Conservation (phyloP, 2,329 filamentous ascomycete genomes). For the Fusarium dimerum region DNA sequence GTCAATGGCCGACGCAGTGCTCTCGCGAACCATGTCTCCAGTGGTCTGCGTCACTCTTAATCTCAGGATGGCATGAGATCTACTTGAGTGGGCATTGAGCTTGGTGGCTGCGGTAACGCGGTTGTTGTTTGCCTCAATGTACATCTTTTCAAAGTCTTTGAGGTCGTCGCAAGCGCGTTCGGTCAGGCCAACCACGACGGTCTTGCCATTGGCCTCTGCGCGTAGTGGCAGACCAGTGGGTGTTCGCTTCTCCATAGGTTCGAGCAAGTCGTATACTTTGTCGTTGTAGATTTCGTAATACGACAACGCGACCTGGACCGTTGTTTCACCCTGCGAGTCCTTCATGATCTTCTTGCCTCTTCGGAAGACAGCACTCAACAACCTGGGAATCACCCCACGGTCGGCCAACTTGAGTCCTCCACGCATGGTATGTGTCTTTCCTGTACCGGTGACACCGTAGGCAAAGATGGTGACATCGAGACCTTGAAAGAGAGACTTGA, state of each 20-base stretch:
- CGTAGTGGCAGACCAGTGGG: conserved; percentile 77
- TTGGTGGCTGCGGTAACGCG: conserved; percentile 88
- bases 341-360: conserved; percentile 82
- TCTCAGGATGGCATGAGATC: conserved; percentile 87
- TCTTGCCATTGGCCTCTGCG: conserved; percentile 85
- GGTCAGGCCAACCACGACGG: conserved; percentile 80
- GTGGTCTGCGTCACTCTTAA: conserved; percentile 83
- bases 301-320: conserved; percentile 74
- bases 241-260: conserved; percentile 83
- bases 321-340: conserved; percentile 70
- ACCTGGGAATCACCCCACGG: conserved; percentile 81
- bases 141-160: conserved; percentile 86
- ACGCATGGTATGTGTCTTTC: conserved; percentile 96
- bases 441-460: conserved; percentile 90
- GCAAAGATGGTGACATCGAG: conserved; percentile 89
- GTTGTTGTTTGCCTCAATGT: conserved; percentile 90
- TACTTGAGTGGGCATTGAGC: conserved; percentile 86
- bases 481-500: conserved; percentile 90
- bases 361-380: conserved; percentile 84
- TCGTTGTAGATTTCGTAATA: conserved; percentile 99
- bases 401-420: conserved; percentile 85
- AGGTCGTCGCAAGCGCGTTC: conserved; percentile 80
- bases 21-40: conserved; percentile 67
- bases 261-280: conserved; percentile 88
- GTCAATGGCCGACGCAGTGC: conserved; percentile 91